Evolutionary conservation across 495 filamentous ascomycete species (phyloP).

Genomic region (Neurospora hispaniola): DNA sequence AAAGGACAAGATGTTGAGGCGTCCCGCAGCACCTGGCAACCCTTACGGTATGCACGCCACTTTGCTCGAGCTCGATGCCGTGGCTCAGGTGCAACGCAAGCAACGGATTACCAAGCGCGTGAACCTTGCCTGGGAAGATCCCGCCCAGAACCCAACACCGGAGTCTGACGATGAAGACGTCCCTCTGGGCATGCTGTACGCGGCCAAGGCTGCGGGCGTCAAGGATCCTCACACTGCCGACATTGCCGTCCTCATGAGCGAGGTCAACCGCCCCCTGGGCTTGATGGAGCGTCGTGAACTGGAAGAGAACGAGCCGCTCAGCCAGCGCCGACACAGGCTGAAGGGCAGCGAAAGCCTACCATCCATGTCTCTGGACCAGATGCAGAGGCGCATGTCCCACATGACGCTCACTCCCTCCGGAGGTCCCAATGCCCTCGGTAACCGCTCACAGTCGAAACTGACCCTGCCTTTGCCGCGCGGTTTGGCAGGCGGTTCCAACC

Average conservation of each 20-base stretch:
- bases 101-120: constrained; percentile 62
- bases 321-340: constrained; percentile 65
- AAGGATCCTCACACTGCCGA: constrained; percentile 29
- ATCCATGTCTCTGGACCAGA: constrained; percentile 9
- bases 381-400: constrained; percentile 32
- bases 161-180: constrained; percentile 59
- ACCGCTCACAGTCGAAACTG: constrained; percentile 18
- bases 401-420: constrained; percentile 24
- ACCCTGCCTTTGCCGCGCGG: constrained; percentile 9
- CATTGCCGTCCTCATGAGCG: constrained; percentile 38
- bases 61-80: constrained; percentile 79
- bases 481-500: constrained; percentile 6
- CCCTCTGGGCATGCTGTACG: constrained; percentile 72
- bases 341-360: constrained; percentile 38
- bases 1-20: constrained; percentile 64
- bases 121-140: constrained; percentile 83
- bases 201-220: constrained; percentile 41
- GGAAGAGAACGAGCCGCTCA: constrained; percentile 88
- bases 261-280: constrained; percentile 58
- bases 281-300: constrained; percentile 74
- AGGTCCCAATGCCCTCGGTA: not conserved
- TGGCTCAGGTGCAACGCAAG: constrained; percentile 75
- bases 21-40: constrained; percentile 53
- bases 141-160: constrained; percentile 28
- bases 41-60: constrained; percentile 80